A percentile compares a stretch with the other conserved stretches of the same genome.
phyloP scores from a whole-genome alignment of 2,329 filamentous ascomycete genomes.

The Monosporascus ibericus region DNA sequence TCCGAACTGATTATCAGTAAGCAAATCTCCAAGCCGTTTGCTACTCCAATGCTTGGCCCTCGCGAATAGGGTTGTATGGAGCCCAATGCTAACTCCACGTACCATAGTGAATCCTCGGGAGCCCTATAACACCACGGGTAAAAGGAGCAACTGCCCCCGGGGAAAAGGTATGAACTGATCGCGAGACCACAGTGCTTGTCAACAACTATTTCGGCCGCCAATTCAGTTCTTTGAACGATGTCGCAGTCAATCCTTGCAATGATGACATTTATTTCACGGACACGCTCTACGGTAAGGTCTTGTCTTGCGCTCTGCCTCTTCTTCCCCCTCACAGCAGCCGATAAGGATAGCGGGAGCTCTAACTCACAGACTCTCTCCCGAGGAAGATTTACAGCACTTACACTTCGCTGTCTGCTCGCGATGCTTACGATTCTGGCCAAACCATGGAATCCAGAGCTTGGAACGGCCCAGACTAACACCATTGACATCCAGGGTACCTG shows the following conservation, averaged over 20 bases:
- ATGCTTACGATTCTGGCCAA: no score
- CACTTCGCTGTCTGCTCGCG: no score
- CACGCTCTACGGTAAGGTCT: conserved; percentile 43
- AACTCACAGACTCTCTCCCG: no score
- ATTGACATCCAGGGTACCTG: conserved; percentile 27
- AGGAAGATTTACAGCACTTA: no score
- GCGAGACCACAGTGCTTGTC: conserved; percentile 34
- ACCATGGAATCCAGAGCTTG: neutral
- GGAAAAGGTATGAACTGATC: conserved; percentile 1
- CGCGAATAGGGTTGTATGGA: no score
- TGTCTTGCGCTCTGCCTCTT: neutral
- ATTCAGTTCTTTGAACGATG: conserved; percentile 57
- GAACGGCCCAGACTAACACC: neutral
- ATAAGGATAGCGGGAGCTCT: neutral
- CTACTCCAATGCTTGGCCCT: neutral
- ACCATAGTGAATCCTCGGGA: conserved; percentile 31
- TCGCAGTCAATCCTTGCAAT: conserved; percentile 45
- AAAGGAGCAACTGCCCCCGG: conserved; percentile 7
- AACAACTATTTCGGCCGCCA: conserved; percentile 55
- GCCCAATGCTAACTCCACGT: neutral
- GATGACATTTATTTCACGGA: conserved; percentile 62
- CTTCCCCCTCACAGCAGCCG: neutral
- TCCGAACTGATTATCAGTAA: conserved; percentile 31
- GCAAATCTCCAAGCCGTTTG: neutral
- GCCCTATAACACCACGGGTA: conserved; percentile 46